Evolutionary conservation across 306 rosid species (phyloP).

Genomic region (Malus fusca): DNA sequence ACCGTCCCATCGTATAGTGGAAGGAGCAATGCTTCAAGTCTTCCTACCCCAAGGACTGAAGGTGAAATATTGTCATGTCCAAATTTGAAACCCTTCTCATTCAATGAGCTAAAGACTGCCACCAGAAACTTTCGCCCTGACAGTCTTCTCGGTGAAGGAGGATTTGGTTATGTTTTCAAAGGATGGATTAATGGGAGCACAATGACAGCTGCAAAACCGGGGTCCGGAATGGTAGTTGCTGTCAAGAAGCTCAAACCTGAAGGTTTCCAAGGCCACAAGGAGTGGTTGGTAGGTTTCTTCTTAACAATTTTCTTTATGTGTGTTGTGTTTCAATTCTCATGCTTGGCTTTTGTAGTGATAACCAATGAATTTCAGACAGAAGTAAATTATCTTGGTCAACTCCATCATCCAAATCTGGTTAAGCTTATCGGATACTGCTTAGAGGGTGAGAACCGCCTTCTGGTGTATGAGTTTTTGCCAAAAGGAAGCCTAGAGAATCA

Average conservation of each 20-base stretch:
- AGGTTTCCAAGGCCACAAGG: constrained; percentile 90
- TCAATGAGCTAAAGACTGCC: constrained; percentile 75
- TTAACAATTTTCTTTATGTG: background rate
- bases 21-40: constrained; percentile 43
- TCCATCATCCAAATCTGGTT: constrained; percentile 82
- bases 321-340: background rate
- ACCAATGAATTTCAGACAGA: constrained; percentile 62
- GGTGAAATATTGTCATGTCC: constrained; percentile 86
- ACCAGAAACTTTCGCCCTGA: constrained; percentile 79
- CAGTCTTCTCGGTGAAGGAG: constrained; percentile 94
- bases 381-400: constrained; percentile 86
- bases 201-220: constrained; percentile 58
- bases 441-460: constrained; percentile 77
- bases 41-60: constrained; percentile 75
- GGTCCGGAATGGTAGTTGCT: constrained; percentile 84
- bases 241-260: constrained; percentile 89
- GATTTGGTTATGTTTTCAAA: constrained; percentile 85
- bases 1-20: constrained; percentile 45
- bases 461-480: constrained; percentile 95
- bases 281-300: constrained; percentile 77
- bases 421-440: constrained; percentile 86
- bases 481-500: constrained; percentile 96
- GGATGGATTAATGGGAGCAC: constrained; percentile 86
- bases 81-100: constrained; percentile 59
- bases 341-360: constrained; percentile 14